Evolutionary conservation across 2,329 filamentous ascomycete species (phyloP).

Genomic region (Sclerotinia sclerotiorum): DNA sequence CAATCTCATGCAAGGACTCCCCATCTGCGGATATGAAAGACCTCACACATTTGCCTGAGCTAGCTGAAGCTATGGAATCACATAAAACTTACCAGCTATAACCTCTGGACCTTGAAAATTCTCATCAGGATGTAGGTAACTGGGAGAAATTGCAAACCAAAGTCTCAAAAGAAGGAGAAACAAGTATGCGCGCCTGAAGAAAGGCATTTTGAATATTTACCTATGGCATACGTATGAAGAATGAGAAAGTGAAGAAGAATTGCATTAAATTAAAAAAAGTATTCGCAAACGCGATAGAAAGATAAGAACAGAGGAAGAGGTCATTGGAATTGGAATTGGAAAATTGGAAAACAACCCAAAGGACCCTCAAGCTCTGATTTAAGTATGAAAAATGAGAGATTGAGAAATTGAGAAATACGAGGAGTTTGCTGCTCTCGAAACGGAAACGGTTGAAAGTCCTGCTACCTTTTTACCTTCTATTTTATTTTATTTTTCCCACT

Average conservation of each 20-base stretch:
- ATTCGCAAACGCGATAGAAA: constrained; percentile 32
- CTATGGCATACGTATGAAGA: constrained; percentile 41
- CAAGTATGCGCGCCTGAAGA: constrained; percentile 70
- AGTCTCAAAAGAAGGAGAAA: constrained; percentile 81
- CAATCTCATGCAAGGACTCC: not conserved
- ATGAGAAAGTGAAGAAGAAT: not conserved
- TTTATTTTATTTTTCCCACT: constrained; percentile 15
- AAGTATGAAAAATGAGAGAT: not conserved
- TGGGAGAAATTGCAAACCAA: constrained; percentile 91
- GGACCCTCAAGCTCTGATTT: not conserved
- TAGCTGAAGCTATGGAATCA: constrained; percentile 2
- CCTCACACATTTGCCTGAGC: constrained; percentile 12
- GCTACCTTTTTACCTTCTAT: not conserved
- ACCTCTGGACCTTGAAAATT: constrained; percentile 98
- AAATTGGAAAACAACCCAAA: not conserved
- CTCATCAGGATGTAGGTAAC: constrained; percentile 97
- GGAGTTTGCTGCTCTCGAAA: not conserved
- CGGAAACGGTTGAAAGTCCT: not conserved
- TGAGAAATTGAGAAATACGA: not conserved
- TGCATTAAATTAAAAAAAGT: constrained; percentile 22
- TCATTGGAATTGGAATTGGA: constrained; percentile 7
- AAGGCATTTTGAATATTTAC: constrained; percentile 43
- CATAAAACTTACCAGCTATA: constrained; percentile 75
- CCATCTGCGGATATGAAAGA: not conserved
- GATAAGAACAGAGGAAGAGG: constrained; percentile 10